Evolutionary conservation across 2,329 filamentous ascomycete genomes (phyloP), one percentile per base, ranked within the genome.

Genomic region (Aaosphaeria pasadenensis): DNA sequence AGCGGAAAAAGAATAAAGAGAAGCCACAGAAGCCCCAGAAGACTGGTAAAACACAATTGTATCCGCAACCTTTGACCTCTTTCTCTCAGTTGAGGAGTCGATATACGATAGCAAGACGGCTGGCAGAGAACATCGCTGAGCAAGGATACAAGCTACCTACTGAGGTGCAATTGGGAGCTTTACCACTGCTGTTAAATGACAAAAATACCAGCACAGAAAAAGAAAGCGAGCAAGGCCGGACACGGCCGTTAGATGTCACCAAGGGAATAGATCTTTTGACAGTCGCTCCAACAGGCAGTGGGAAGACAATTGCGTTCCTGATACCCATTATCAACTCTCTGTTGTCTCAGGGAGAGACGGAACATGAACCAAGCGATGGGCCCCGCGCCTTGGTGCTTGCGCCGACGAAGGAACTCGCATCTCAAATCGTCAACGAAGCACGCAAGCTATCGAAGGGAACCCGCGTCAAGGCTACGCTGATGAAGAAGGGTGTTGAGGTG

Each of bases 301-400:
- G 94, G 40, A 99, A 99, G 77, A 99, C 94, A 0, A 76, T 99
- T 54, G 90, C 91, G 13, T 99, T 96, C 62, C 72, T 97, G 60
- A 88, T 99, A 39, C 91, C 92, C 0, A 80, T 91, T 3, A 84
- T 99, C 58, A 87, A 95, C 63, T 80, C 82, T 41, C 84, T 95
- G 13, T 55, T 70, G n/a, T 56, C 58, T 3, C 56, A 66, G 39
- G 57, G 58, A 17, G 67, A 65, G 31, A 49, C 52, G 6, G 43
- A 50, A n/a, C 7, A 36, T 11, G 53, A 59, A 6, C 39, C 36
- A 5, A 50, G 52, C 4, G 50, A 53, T 4, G 64, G 64, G 4
- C 66, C 69, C 28, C 63, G 64, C 11, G 74, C 75, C 3, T 55
- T 79, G 1, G 62, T 79, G 4, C 61, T 79, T 30, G 77, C 75